Conservation (phyloP, 345 rosid species). For the Lumnitzera littorea region DNA sequence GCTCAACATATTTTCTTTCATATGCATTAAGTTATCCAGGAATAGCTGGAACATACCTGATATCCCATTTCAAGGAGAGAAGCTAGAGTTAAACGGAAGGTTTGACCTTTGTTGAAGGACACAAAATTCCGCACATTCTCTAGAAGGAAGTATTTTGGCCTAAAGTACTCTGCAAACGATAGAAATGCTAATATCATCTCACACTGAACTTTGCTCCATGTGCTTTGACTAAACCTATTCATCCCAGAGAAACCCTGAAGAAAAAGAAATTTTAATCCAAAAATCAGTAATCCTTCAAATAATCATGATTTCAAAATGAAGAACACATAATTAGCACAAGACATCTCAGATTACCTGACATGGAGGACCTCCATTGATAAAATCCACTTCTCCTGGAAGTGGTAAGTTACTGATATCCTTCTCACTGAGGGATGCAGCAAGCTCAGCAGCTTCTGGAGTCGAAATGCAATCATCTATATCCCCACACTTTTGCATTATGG, state of each 20-base stretch:
- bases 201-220: conserved; percentile 83
- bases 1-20: background rate
- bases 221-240: conserved; percentile 69
- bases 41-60: conserved; percentile 22
- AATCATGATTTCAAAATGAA: background rate
- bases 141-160: conserved; percentile 81
- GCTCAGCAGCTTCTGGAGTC: conserved; percentile 59
- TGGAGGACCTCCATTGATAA: conserved; percentile 95
- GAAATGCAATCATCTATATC: conserved; percentile 77
- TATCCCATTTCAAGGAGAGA: conserved; percentile 54
- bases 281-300: background rate
- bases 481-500: conserved; percentile 70
- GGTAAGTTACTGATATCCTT: conserved; percentile 33
- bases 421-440: conserved; percentile 32
- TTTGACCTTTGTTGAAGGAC: conserved; percentile 75
- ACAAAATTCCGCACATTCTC: conserved; percentile 89
- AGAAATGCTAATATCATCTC: conserved; percentile 49
- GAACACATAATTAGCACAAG: background rate
- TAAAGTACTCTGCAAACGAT: conserved; percentile 78
- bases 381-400: conserved; percentile 69
- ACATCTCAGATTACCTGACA: conserved; percentile 50
- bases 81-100: conserved; percentile 73
- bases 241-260: conserved; percentile 86
- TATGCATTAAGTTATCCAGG: background rate
- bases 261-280: background rate